Conservation (phyloP, 257 asterid species). For the Solanum ossicruentum region DNA sequence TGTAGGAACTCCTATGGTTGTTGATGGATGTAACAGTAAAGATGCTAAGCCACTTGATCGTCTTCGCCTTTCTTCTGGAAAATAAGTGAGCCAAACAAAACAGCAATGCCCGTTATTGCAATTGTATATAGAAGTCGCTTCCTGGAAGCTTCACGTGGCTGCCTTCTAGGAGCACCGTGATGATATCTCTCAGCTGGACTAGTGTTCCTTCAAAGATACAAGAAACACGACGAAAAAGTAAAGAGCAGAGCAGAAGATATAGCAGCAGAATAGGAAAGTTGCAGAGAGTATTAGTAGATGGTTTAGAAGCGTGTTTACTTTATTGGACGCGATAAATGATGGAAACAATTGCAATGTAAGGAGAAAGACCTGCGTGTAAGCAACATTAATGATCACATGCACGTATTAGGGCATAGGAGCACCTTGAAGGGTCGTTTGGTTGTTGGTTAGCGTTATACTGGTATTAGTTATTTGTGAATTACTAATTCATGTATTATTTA, state of each 20-base stretch:
- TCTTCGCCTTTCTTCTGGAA: slow-evolving; percentile 62
- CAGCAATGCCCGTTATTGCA: slow-evolving; percentile 88
- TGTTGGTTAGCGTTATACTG: neutral
- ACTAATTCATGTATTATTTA: neutral
- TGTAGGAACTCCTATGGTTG: neutral
- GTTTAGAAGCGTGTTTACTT: neutral
- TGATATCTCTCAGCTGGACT: slow-evolving; percentile 51
- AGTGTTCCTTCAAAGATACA: slow-evolving; percentile 30
- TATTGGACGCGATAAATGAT: neutral
- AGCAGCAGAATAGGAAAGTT: neutral
- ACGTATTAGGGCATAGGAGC: neutral
- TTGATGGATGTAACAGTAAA: neutral
- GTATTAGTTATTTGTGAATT: neutral
- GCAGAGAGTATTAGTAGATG: neutral
- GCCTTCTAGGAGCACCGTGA: slow-evolving; percentile 59
- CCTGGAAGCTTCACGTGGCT: slow-evolving; percentile 41
- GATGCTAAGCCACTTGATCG: slow-evolving; percentile 22
- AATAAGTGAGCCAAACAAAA: slow-evolving; percentile 74
- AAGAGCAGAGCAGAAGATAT: neutral
- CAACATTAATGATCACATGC: neutral
- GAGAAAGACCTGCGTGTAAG: neutral
- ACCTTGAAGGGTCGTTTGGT: neutral
- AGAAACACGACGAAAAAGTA: neutral
- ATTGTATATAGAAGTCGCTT: slow-evolving; percentile 64
- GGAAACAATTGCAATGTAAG: neutral